These are phyloP conservation scores for Russula olivacea DNA, from an alignment of 768 basidiomycete species.

Conservation along the genomic window DNA sequence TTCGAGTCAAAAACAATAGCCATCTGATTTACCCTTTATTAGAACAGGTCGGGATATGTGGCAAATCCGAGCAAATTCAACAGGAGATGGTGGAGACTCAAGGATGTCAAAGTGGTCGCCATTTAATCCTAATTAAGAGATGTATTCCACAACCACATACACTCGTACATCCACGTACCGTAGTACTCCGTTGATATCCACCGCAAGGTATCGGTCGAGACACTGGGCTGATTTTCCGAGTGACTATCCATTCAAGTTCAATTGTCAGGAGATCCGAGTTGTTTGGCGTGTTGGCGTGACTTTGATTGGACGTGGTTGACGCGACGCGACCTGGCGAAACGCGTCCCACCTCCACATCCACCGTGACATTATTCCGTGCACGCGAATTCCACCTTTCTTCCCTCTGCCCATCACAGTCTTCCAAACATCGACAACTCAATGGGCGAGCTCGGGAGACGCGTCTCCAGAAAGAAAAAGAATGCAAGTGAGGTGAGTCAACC, in stretches of 20 bases:
- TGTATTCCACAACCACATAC: not conserved
- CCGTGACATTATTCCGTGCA: not conserved
- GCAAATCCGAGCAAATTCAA: constrained; percentile 65
- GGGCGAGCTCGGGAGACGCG: constrained; percentile 6
- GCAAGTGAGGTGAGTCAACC: constrained; percentile 4
- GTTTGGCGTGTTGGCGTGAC: not conserved
- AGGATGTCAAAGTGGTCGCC: constrained; percentile 47
- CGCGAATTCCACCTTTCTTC: not conserved
- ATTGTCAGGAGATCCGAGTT: not conserved
- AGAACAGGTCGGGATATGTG: constrained; percentile 68
- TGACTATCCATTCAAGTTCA: not conserved
- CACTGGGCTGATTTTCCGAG: constrained; percentile 4
- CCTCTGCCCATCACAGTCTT: not conserved
- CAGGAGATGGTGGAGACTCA: constrained; percentile 50
- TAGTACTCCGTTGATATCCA: constrained; percentile 39
- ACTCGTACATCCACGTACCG: constrained; percentile 25
- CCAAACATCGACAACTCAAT: not conserved
- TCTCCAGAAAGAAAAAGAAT: constrained; percentile 5
- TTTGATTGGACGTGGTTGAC: not conserved
- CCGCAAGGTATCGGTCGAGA: constrained; percentile 23
- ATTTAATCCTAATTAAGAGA: constrained; percentile 49
- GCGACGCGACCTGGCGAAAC: constrained; percentile 1
- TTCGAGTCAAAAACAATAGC: not conserved
- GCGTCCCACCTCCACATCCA: not conserved
- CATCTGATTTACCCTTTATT: constrained; percentile 50